phyloP scores from a whole-genome alignment of 352 stramenopile species.

The Pythium phragmiticola region DNA sequence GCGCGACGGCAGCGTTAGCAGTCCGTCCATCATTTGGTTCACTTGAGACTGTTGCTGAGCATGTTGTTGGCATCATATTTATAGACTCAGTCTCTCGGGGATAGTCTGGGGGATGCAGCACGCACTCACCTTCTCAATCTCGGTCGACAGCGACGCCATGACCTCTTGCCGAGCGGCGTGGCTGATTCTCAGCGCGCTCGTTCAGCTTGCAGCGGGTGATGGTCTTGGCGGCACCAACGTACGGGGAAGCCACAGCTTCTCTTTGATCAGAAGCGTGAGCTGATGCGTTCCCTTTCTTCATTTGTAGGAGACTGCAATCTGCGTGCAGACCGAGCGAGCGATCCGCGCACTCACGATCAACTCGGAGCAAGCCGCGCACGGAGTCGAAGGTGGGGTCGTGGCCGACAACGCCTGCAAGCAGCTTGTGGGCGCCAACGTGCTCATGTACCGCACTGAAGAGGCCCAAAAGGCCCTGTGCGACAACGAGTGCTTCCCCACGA shows the following conservation, averaged over 20 bases:
- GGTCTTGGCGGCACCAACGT: slow-evolving; percentile 38
- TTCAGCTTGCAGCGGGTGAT: slow-evolving; percentile 3
- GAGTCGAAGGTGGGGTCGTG: slow-evolving; percentile 56
- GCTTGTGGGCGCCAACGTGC: slow-evolving; percentile 55
- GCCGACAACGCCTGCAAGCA: slow-evolving; percentile 58
- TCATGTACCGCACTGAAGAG: slow-evolving; percentile 50
- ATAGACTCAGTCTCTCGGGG: background rate
- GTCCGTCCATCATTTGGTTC: slow-evolving; percentile 19
- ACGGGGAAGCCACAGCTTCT: background rate
- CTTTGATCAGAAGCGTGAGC: too few relatives aligned
- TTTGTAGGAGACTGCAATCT: slow-evolving; percentile 39
- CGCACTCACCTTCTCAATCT: slow-evolving; percentile 6
- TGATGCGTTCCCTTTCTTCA: background rate
- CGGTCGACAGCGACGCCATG: background rate
- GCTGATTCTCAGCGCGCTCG: slow-evolving; percentile 1
- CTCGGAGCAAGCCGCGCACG: slow-evolving; percentile 50
- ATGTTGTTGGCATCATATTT: background rate
- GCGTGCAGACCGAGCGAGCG: slow-evolving; percentile 42
- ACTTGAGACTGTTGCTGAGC: background rate
- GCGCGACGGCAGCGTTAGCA: slow-evolving; percentile 22
- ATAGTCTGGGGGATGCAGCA: too few relatives aligned
- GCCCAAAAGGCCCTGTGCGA: slow-evolving; percentile 57
- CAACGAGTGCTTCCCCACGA: slow-evolving; percentile 56
- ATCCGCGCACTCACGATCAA: slow-evolving; percentile 58
- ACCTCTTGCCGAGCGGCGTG: background rate